These are phyloP conservation scores for Talaromyces trachyspermus DNA, from an alignment of 495 filamentous ascomycete genomes.

Conservation along the genomic window DNA sequence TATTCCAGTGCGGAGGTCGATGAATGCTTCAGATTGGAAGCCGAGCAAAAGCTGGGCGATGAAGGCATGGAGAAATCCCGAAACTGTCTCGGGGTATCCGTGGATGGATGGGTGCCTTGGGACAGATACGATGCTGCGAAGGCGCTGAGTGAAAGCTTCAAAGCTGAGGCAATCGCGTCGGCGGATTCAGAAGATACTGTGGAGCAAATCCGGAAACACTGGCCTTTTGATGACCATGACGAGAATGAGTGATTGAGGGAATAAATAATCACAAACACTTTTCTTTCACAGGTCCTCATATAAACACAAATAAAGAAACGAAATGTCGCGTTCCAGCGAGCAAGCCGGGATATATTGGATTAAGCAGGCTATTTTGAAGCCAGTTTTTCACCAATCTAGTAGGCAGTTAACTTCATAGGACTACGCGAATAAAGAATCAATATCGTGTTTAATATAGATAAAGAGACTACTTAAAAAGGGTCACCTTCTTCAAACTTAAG, in stretches of 20 bases:
- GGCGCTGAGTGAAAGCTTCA: slow-evolving; percentile 9
- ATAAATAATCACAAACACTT: no score
- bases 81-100: slow-evolving; percentile 11
- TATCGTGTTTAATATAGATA: no score
- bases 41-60: slow-evolving; percentile 13
- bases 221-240: slow-evolving; percentile 17
- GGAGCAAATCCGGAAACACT: slow-evolving; percentile 13
- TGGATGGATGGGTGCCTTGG: slow-evolving; percentile 15
- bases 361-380: no score
- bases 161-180: slow-evolving; percentile 10
- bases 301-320: no score
- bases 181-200: slow-evolving; percentile 13
- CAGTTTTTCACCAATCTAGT: no score
- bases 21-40: slow-evolving; percentile 13
- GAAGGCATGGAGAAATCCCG: slow-evolving; percentile 9
- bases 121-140: slow-evolving; percentile 16
- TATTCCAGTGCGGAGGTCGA: slow-evolving; percentile 9
- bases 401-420: no score
- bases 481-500: no score
- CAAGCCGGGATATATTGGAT: no score
- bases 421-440: no score
- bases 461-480: no score
- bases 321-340: no score
- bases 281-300: no score
- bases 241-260: slow-evolving; percentile 18